Percentiles rank a stretch among this genome's conserved stretches.
Evolutionary conservation across 176 grass and related monocot species (phyloP).

Genomic region (Oryza australiensis): DNA sequence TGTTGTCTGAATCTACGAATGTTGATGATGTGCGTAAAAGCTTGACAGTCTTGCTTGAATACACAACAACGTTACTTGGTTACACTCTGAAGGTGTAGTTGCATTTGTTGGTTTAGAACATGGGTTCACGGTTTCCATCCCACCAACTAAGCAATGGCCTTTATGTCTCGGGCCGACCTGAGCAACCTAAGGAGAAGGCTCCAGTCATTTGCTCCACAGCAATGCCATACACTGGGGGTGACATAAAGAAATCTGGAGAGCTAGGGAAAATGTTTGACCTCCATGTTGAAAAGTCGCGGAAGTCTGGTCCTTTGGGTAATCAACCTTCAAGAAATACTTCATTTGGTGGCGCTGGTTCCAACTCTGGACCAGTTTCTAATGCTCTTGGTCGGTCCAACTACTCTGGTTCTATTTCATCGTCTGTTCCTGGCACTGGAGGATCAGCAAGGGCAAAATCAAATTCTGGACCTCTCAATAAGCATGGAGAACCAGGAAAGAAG

Average conservation of each 20-base stretch:
- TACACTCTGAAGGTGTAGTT: constrained; percentile 26
- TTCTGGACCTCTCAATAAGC: constrained; percentile 90
- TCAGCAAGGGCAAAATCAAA: constrained; percentile 77
- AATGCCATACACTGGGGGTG: constrained; percentile 88
- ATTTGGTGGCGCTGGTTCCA: constrained; percentile 52
- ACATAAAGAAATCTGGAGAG: constrained; percentile 87
- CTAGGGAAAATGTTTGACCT: constrained; percentile 85
- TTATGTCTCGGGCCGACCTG: constrained; percentile 88
- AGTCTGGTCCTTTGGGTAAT: constrained; percentile 76
- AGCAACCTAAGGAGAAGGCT: constrained; percentile 82
- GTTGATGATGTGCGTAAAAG: background rate
- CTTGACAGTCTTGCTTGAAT: constrained; percentile 38
- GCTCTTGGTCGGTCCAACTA: constrained; percentile 55
- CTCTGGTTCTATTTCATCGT: constrained; percentile 65
- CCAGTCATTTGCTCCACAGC: constrained; percentile 65
- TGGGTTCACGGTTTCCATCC: constrained; percentile 87
- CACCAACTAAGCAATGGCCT: constrained; percentile 95
- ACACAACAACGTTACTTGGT: background rate
- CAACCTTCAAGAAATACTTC: constrained; percentile 62
- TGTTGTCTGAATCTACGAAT: constrained; percentile 20
- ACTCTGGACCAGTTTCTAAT: constrained; percentile 65
- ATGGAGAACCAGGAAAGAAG: constrained; percentile 71
- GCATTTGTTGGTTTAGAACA: constrained; percentile 38
- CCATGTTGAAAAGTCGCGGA: constrained; percentile 52
- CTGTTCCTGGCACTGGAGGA: constrained; percentile 55